Base-by-base conservation (phyloP, 768 basidiomycete species). In the Cystofilobasidium macerans region DNA sequence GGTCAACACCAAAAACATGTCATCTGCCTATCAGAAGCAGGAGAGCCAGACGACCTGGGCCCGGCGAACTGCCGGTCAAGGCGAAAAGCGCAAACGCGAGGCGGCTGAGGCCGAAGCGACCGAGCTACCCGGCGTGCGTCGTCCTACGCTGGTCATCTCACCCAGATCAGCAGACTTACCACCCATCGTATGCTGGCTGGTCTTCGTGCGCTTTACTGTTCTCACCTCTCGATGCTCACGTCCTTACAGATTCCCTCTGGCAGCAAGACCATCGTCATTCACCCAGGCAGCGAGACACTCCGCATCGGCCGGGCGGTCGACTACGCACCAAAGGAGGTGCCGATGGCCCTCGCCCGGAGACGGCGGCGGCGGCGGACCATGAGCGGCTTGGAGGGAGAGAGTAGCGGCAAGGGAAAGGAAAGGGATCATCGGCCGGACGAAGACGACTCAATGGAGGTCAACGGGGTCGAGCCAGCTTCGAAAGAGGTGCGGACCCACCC, bases 1-100 rank as follows among this genome's bases (percentile, higher is more conserved):
- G 64, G 81, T 84, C 36, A 89, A 89, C 74, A 86, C 86, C 38
- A 91, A 90, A 73, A 86, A 90, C 71, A 81, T 84, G 74, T 84
- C 83, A 36, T 83, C 87, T 11, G 83, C 82, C 8, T 92, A 91
- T 73, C 79, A 89, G 62, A 89, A 89, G 72, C 80, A 82, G 1
- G 88, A 90, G 40, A 78, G 80, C 13, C 86, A 91, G 71, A 83
- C 82, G 0, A 73, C 87, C 18, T 90, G 87, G 87, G 78, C 82
- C 38, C 59, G 72, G 24, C 61, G 58, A 35, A 79, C 82, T 22
- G 75, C 78, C 59, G 80, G 79, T 40, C 70, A 70, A 43, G 59
- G 48, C n/a, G 72, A 71, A 56, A 83, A 81, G 73, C 79, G 78
- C 69, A 83, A 83, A 28, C 67, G 66, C 36, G 67, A 70, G 28